Evolutionary conservation across 345 rosid species (phyloP).

Genomic region (Populus deltoides): DNA sequence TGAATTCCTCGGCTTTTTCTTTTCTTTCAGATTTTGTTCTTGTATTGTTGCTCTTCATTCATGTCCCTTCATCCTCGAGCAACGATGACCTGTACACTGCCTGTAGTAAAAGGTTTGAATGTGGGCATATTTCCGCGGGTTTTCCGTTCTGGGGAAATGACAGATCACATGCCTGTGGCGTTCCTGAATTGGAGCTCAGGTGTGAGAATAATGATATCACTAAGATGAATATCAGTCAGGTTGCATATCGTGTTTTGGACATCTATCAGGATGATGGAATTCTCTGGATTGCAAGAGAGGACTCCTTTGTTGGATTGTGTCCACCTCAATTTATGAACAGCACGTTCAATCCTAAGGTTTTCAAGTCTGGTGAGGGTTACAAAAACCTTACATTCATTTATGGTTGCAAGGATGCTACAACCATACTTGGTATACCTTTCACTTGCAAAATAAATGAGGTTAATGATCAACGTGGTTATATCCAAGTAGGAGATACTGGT

Average conservation of each 20-base stretch:
- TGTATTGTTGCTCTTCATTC: neutral
- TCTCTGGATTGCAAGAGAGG: conserved; percentile 30
- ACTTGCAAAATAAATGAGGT: neutral
- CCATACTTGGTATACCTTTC: neutral
- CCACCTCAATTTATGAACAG: conserved; percentile 13
- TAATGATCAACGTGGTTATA: neutral
- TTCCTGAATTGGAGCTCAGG: conserved; percentile 29
- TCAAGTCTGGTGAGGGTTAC: conserved; percentile 6
- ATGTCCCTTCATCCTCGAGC: neutral
- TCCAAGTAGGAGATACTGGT: neutral
- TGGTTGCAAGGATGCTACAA: neutral
- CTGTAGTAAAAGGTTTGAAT: conserved; percentile 19
- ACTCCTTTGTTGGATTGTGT: conserved; percentile 19
- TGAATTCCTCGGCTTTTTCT: neutral
- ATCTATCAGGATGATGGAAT: neutral
- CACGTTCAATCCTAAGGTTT: conserved; percentile 9
- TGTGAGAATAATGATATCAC: neutral
- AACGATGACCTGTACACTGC: neutral
- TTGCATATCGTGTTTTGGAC: conserved; percentile 26
- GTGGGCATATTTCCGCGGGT: conserved; percentile 23
- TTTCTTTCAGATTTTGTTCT: neutral
- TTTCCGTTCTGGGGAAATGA: conserved; percentile 45
- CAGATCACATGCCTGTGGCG: conserved; percentile 14
- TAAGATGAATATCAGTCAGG: conserved; percentile 6
- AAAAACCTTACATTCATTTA: conserved; percentile 10